A percentile compares a stretch with the other conserved stretches of the same genome.
Evolutionary conservation across 2,329 filamentous ascomycete species (phyloP).

Genomic region (Cyanodermella asteris): DNA sequence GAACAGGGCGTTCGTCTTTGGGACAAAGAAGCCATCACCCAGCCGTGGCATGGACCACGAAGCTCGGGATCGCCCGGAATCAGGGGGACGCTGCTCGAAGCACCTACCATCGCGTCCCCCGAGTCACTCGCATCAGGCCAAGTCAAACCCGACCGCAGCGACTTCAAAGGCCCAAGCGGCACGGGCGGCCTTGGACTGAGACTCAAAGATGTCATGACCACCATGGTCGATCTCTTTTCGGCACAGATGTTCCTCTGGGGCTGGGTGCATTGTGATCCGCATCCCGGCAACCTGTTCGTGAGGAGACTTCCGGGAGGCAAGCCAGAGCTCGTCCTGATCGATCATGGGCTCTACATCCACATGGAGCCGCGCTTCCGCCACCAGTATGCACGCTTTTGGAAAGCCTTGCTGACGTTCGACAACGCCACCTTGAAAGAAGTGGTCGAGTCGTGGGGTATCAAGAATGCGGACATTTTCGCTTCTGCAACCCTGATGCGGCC

Average conservation of each 20-base stretch:
- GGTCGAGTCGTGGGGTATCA: conserved; percentile 66
- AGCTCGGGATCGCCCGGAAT: conserved; percentile 59
- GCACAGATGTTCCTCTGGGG: conserved; percentile 98
- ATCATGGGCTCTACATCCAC: conserved; percentile 88
- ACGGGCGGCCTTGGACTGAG: conserved; percentile 67
- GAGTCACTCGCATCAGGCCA: conserved; percentile 31
- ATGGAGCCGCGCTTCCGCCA: conserved; percentile 67
- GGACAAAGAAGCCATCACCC: conserved; percentile 67
- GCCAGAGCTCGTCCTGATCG: conserved; percentile 81
- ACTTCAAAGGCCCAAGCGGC: conserved; percentile 51
- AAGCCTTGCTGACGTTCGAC: conserved; percentile 80
- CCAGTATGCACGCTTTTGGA: conserved; percentile 84
- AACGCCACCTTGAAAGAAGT: conserved; percentile 55
- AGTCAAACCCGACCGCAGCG: conserved; percentile 59
- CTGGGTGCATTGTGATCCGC: conserved; percentile 84
- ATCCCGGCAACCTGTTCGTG: conserved; percentile 94
- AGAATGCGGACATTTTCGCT: conserved; percentile 75
- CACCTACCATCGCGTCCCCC: too few species aligned
- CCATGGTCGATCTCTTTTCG: conserved; percentile 90
- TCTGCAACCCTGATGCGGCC: conserved; percentile 75
- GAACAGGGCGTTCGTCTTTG: conserved; percentile 76
- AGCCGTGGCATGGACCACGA: conserved; percentile 57
- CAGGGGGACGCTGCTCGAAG: conserved; percentile 39
- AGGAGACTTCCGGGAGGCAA: conserved; percentile 62
- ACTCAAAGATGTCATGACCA: conserved; percentile 77